Evolutionary conservation across 352 stramenopile genomes (phyloP).

Genomic region (Peronospora belbahrii): DNA sequence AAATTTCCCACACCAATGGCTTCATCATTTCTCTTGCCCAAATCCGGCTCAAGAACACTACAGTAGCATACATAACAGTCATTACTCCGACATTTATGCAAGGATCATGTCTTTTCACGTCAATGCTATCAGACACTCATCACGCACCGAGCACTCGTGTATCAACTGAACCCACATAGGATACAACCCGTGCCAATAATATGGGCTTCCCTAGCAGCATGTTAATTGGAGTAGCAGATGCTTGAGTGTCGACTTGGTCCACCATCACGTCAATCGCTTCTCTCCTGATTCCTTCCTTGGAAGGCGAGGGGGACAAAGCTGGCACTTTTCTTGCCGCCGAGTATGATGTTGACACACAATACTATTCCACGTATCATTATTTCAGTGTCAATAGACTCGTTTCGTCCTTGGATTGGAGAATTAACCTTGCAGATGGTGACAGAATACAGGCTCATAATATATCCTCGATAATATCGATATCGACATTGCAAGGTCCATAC

Average conservation of each 20-base stretch:
- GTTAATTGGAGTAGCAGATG: slow-evolving; percentile 20
- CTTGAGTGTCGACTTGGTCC: slow-evolving; percentile 19
- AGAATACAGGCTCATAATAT: background rate
- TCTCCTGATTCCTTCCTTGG: slow-evolving; percentile 27
- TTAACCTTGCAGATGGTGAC: background rate
- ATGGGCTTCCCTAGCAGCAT: slow-evolving; percentile 43
- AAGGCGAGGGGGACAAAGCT: slow-evolving; percentile 22
- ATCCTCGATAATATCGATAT: slow-evolving; percentile 10
- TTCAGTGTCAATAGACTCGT: slow-evolving; percentile 4
- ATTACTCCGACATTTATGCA: background rate
- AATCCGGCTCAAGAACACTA: slow-evolving; percentile 60
- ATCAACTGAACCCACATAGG: slow-evolving; percentile 55
- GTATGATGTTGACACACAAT: slow-evolving; percentile 8
- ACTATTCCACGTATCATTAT: background rate
- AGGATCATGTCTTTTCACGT: slow-evolving; percentile 1
- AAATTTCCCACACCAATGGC: slow-evolving; percentile 74
- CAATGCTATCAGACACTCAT: background rate
- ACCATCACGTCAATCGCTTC: slow-evolving; percentile 16
- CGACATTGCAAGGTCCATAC: slow-evolving; percentile 1
- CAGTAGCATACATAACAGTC: slow-evolving; percentile 1
- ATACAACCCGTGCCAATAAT: slow-evolving; percentile 55
- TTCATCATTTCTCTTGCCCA: slow-evolving; percentile 82
- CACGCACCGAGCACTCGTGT: slow-evolving; percentile 42
- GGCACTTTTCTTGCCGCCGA: slow-evolving; percentile 31
- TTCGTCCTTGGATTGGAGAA: background rate